Evolutionary conservation across 345 rosid species (phyloP), one percentile per base, ranked within the genome.

Genomic region (Ceriops zippeliana): DNA sequence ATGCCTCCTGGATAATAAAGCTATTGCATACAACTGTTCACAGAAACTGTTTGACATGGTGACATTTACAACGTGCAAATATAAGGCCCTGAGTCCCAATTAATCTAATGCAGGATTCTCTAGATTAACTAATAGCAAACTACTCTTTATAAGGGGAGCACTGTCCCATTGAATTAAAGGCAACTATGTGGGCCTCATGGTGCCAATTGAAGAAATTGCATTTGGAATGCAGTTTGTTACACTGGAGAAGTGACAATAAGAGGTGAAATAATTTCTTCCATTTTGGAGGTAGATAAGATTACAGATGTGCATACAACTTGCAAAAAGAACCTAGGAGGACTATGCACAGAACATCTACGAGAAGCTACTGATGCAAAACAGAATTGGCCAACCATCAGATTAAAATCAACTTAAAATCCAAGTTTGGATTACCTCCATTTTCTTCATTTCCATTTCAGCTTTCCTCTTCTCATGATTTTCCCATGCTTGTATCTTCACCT

Each of bases 401-500:
- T 30, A 66, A 27, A 6, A 27, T 47, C 10, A 60, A 61, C 6
- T 32, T 24, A 19, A 46, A 64, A 35, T 58, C 47, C 19, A 64
- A 64, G 37, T 10, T 52, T 17, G 11, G 7, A 35, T 24, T 86
- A 91, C 98, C 96, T 93, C 97, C 80, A 83, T 85, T 79, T 89
- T 93, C 76, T 82, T 88, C 97, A 89, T 89, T 74, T 89, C 89
- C 95, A 89, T 86, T 72, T 93, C 98, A 0, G 97, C 95, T 82
- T 88, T 93, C 85, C 98, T 80, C 85, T 86, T 93, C 82, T 89
- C 87, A 32, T 86, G 96, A 84, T 91, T 91, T 76, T 93, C 97
- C 98, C 97, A 93, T 24, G 90, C 96, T 58, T 88, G 96, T 68
- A 93, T 93, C 82, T 88, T 93, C 81, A 93, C 96, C 68, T 91